Base-by-base conservation (phyloP, 78 protist species). In the Speleostelium caveatum region DNA sequence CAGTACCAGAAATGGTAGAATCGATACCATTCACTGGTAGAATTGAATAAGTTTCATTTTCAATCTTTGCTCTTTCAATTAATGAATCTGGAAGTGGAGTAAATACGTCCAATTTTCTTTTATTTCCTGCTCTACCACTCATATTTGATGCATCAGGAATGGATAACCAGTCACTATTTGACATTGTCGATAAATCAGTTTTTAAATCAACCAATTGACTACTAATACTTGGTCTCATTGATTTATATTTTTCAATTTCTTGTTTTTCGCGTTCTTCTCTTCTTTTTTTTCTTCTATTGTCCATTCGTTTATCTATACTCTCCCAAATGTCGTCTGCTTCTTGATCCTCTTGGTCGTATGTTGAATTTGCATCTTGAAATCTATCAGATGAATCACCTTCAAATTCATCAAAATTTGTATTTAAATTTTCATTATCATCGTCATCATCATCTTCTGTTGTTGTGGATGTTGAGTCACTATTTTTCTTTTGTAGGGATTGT, bases 261-360 rank as follows among this genome's bases (percentile, higher is more conserved):
- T 28, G 58, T 45, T 51, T 67, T 19, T 42, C 73, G 6, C 53
- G 24, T 35, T 14, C 86, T 65, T 86, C 96, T 21, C 96, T 32
- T 35, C 87, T 75, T 33, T 49, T 53, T 33, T 79, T 93, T 38
- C 97, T 51, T 51, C 97, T 49, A 28, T 58, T 51, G 86, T 93
- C 97, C 96, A 96, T 93, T 60, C 78, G 49, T 62, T 41, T 36
- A 58, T 96, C 97, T 1, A 96, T 30, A 14, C 65, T 35, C 26
- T 80, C 94, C 91, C 93, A 97, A 5, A 96, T 53, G 0, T 53
- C 74, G 45, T 97, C 98, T 0, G 98, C 98, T 38, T 95, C 98
- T 16, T 60, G 49, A 68, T 97, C 98, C 0, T 95, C 98, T 1
- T 32, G 86, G n/a, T 96, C 99, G 73, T 93, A 96, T 21, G 69